phyloP scores from a whole-genome alignment of 768 basidiomycete species.

The Lentinula sp. region DNA sequence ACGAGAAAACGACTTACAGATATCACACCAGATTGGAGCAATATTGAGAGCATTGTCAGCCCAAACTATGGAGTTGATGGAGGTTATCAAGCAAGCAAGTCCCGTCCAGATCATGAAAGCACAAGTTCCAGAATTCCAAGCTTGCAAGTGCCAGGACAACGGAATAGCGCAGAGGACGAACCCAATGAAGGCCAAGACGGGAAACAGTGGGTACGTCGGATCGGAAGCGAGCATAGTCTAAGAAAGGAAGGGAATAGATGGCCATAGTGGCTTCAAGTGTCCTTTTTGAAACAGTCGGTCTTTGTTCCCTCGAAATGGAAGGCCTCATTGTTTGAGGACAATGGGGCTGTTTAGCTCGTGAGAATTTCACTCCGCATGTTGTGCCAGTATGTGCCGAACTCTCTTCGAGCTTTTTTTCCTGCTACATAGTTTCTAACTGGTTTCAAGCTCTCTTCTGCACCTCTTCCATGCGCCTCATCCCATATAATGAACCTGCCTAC shows the following conservation, averaged over 20 bases:
- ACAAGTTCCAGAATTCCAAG: constrained; percentile 25
- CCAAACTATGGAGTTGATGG: constrained; percentile 35
- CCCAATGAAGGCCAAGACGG: constrained; percentile 36
- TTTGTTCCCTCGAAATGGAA: not conserved
- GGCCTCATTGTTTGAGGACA: not conserved
- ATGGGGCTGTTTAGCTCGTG: not conserved
- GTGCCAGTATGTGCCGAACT: too few species aligned
- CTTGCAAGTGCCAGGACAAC: constrained; percentile 48
- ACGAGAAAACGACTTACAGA: constrained; percentile 30
- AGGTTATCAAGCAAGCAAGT: constrained; percentile 16
- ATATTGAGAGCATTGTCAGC: constrained; percentile 19
- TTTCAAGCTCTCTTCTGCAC: too few species aligned
- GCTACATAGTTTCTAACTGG: too few species aligned
- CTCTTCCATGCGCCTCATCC: too few species aligned
- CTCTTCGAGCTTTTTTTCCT: too few species aligned
- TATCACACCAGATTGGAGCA: constrained; percentile 48
- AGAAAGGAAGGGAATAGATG: not conserved
- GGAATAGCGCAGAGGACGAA: constrained; percentile 44
- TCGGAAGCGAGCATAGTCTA: constrained; percentile 10
- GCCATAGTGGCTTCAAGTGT: not conserved
- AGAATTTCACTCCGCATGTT: too few species aligned
- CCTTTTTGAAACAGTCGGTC: not conserved
- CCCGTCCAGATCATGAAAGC: constrained; percentile 26
- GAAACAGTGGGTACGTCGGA: constrained; percentile 28
- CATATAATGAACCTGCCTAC: too few species aligned